These are phyloP conservation scores for Xylariaceae sp. DNA, from an alignment of 2,329 filamentous ascomycete species.

Conservation along the genomic window DNA sequence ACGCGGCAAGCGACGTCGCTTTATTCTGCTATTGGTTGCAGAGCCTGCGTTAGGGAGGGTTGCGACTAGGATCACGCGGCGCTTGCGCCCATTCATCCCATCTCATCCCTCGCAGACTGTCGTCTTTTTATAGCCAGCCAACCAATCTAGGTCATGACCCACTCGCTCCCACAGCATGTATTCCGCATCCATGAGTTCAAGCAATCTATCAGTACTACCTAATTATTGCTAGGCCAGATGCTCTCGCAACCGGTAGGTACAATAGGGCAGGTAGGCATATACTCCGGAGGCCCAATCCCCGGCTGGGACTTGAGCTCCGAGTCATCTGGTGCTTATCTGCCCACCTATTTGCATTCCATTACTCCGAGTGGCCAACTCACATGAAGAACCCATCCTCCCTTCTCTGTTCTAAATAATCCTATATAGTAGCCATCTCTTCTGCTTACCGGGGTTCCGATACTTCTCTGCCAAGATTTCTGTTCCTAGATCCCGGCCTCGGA, in stretches of 20 bases:
- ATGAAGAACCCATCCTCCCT: background rate
- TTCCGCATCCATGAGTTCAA: too few relatives aligned
- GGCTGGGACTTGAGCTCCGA: background rate
- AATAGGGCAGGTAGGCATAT: conserved; percentile 4
- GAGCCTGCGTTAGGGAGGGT: conserved; percentile 20
- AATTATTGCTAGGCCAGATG: too few relatives aligned
- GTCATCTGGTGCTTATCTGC: background rate
- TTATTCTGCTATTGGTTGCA: conserved; percentile 26
- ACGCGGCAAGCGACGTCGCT: conserved; percentile 31
- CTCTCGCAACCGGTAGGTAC: conserved; percentile 11
- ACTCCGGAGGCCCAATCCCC: conserved; percentile 16
- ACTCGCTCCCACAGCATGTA: conserved; percentile 27
- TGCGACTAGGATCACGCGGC: conserved; percentile 31
- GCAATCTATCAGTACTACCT: background rate
- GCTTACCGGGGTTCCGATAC: conserved; percentile 12
- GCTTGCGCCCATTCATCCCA: conserved; percentile 36
- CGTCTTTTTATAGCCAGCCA: conserved; percentile 40
- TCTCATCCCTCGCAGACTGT: conserved; percentile 11
- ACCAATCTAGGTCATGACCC: conserved; percentile 15
- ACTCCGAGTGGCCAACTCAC: background rate
- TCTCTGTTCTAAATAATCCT: conserved; percentile 20
- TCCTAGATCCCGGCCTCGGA: conserved; percentile 24
- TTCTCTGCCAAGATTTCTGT: conserved; percentile 13
- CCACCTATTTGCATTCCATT: background rate
- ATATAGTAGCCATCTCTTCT: conserved; percentile 30